phyloP scores from a whole-genome alignment of 1,139 yeast species.

The Pichia inconspicua region DNA sequence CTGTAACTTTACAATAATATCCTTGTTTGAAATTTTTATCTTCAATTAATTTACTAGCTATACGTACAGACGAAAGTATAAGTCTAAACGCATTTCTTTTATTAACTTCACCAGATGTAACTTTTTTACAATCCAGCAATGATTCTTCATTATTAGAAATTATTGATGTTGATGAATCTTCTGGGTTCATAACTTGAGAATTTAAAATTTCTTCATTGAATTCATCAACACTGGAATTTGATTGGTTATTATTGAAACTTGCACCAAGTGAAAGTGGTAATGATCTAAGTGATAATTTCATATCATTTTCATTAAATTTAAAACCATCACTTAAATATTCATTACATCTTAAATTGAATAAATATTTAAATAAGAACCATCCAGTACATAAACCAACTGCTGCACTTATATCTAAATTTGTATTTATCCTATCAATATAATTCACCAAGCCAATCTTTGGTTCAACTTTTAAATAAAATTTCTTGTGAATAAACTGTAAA shows the following conservation, averaged over 20 bases:
- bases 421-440: conserved; percentile 27
- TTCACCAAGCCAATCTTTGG: conserved; percentile 23
- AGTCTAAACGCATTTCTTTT: conserved; percentile 26
- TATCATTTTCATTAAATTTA: background rate
- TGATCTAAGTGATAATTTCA: background rate
- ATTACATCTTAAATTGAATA: conserved; percentile 20
- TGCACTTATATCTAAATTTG: conserved; percentile 24
- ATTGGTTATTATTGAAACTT: background rate
- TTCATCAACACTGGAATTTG: background rate
- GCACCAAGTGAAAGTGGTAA: background rate
- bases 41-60: conserved; percentile 27
- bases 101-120: conserved; percentile 11
- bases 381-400: conserved; percentile 26
- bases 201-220: background rate
- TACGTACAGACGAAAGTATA: conserved; percentile 22
- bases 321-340: conserved; percentile 11
- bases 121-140: background rate
- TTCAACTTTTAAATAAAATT: conserved; percentile 24
- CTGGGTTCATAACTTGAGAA: background rate
- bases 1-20: conserved; percentile 28
- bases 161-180: background rate
- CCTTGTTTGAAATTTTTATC: conserved; percentile 28
- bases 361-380: conserved; percentile 23
- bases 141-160: background rate
- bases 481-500: conserved; percentile 17